Evolutionary conservation across 2,329 filamentous ascomycete species (phyloP).

Genomic region (Microsporum ferrugineum): DNA sequence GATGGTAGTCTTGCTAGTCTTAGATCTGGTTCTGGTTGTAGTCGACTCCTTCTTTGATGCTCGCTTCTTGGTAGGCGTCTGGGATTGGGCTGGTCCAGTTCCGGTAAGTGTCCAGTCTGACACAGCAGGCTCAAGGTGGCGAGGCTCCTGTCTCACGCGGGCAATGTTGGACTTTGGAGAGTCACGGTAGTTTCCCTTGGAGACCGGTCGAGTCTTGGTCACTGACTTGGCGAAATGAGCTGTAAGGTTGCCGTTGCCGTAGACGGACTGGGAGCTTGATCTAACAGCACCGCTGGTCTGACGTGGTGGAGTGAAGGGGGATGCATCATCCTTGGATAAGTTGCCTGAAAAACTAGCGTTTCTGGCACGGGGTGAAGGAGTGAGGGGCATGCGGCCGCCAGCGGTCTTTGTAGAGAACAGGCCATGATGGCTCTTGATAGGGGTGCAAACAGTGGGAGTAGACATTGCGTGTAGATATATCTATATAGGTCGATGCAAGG

Average conservation of each 20-base stretch:
- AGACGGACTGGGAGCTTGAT: slow-evolving; percentile 56
- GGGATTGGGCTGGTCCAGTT: slow-evolving; percentile 49
- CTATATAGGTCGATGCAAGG: slow-evolving; percentile 19
- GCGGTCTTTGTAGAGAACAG: slow-evolving; percentile 87
- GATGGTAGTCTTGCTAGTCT: slow-evolving; percentile 51
- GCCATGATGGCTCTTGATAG: slow-evolving; percentile 86
- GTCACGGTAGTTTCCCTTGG: slow-evolving; percentile 58
- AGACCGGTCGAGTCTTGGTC: slow-evolving; percentile 30
- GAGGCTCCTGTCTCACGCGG: slow-evolving; percentile 57
- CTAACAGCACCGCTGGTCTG: slow-evolving; percentile 44
- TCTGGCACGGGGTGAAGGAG: slow-evolving; percentile 69
- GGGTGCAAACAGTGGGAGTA: slow-evolving; percentile 70
- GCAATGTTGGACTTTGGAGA: slow-evolving; percentile 80
- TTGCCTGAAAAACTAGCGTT: slow-evolving; percentile 36
- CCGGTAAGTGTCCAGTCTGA: slow-evolving; percentile 87
- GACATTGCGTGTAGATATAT: slow-evolving; percentile 54
- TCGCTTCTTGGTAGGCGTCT: slow-evolving; percentile 36
- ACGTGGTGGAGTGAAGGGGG: slow-evolving; percentile 65
- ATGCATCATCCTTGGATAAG: slow-evolving; percentile 48
- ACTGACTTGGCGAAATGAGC: slow-evolving; percentile 63
- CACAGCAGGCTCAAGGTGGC: slow-evolving; percentile 78
- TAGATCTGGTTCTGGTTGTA: slow-evolving; percentile 22
- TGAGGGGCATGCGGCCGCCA: slow-evolving; percentile 87
- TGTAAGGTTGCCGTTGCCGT: slow-evolving; percentile 62
- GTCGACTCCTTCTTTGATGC: slow-evolving; percentile 22